Base-by-base conservation (phyloP, 2,329 filamentous ascomycete species). In the Fusarium brachygibbosum region DNA sequence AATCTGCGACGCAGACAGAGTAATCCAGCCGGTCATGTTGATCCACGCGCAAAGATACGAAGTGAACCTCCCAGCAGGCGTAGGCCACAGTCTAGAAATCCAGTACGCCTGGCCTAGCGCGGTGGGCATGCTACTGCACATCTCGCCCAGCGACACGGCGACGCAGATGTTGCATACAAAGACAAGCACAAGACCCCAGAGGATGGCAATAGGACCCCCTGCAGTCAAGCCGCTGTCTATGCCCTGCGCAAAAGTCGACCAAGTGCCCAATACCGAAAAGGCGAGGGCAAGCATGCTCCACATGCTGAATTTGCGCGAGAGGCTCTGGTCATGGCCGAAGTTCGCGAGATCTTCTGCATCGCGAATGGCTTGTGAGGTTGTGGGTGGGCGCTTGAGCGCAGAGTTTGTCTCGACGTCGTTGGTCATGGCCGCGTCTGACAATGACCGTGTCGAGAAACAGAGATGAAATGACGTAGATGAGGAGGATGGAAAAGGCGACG, bases 21-120 rank as follows among this genome's bases (percentile, higher is more conserved):
- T 84, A 81, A 85, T 87, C 86, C 86, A 88, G 14, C 86, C 86
- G 60, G 87, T 87, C 0, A 83, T 86, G 74, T 88, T 88, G 71
- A 88, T 86, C 85, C 85, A 88, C 3, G 86, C 86, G 66, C 85
- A 87, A 76, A 88, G 81, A 70, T 88, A 88, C 2, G 84, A 86
- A 6, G 76, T 71, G 63, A 87, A 85, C 3, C 86, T 81, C 3
- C 85, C 86, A 1, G 16, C 72, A 70, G 59, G 75, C 48, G 79
- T 82, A 76, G 51, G 71, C 72, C 75, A 79, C 31, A 80, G 72
- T 3, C 75, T 75, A 28, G 78, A 77, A 56, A 79, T 76, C 86
- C 86, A 89, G 74, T 86, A 88, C 0, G 86, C 86, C 76, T 89
- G 87, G 1, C 87, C 87, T 4, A 88, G 77, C 0, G 87, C 86